Conservation (phyloP, 208 protist species). For the Trypanosomatidae sp. region DNA sequence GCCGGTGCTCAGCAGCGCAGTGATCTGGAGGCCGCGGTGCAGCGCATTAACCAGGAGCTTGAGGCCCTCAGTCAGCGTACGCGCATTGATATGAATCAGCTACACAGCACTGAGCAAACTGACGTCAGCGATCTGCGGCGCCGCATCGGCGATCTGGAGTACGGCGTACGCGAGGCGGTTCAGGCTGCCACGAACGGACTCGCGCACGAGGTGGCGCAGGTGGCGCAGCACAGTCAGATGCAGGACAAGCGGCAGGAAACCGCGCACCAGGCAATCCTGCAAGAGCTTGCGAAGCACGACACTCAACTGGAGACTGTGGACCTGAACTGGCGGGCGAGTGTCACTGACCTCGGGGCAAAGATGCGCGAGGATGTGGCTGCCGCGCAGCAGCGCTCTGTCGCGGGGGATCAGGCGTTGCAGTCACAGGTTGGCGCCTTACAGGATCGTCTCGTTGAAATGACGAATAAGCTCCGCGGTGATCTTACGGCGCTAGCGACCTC, state of each 20-base stretch:
- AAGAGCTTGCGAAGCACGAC: conserved; percentile 75
- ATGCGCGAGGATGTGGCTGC: conserved; percentile 32
- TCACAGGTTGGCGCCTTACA: conserved; percentile 36
- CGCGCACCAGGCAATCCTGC: conserved; percentile 63
- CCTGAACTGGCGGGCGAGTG: conserved; percentile 71
- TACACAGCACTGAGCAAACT: conserved; percentile 41
- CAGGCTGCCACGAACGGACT: conserved; percentile 52
- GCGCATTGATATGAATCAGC: conserved; percentile 42
- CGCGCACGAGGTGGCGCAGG: conserved; percentile 48
- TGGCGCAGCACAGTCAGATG: conserved; percentile 64
- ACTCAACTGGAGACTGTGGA: conserved; percentile 72
- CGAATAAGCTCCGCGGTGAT: conserved; percentile 29
- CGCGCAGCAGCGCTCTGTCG: conserved; percentile 27
- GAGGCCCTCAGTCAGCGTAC: conserved; percentile 61
- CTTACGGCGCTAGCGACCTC: conserved; percentile 22
- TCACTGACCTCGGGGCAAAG: conserved; percentile 59
- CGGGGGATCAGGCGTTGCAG: conserved; percentile 37
- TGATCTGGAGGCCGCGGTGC: conserved; percentile 28
- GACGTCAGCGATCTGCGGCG: conserved; percentile 43
- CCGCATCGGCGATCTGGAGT: conserved; percentile 41
- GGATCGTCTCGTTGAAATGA: conserved; percentile 32
- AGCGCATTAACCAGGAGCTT: conserved; percentile 41
- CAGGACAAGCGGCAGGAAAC: conserved; percentile 49
- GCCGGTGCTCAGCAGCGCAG: conserved; percentile 29
- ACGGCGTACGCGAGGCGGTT: conserved; percentile 33